phyloP scores from a whole-genome alignment of 306 rosid species.

The Fragaria vesca region DNA sequence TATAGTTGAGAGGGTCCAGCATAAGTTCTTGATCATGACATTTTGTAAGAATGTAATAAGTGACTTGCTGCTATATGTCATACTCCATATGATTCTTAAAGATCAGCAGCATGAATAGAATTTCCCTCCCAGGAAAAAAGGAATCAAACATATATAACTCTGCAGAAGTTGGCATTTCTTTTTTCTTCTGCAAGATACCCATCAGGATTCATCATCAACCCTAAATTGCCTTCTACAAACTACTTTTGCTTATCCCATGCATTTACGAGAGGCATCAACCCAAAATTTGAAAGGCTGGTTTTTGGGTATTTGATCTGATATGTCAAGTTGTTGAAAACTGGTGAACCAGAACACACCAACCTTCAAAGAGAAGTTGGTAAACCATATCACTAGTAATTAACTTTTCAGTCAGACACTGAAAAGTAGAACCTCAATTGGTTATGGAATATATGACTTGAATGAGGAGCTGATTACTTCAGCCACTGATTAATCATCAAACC shows the following conservation, averaged over 20 bases:
- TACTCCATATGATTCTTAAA: not conserved
- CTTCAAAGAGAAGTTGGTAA: not conserved
- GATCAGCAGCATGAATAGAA: not conserved
- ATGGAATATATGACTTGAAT: not conserved
- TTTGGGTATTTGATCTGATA: not conserved
- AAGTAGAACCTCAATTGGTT: not conserved
- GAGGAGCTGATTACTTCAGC: not conserved
- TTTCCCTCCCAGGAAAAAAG: not conserved
- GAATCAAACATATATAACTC: not conserved
- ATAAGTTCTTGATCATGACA: not conserved
- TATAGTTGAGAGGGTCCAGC: not conserved
- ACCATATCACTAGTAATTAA: not conserved
- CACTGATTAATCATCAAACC: not conserved
- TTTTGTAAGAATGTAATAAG: not conserved
- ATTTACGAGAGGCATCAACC: not conserved
- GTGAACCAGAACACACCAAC: not conserved
- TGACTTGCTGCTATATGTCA: slow-evolving; percentile 1
- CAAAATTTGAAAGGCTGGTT: not conserved
- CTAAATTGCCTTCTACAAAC: not conserved
- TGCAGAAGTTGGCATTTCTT: not conserved
- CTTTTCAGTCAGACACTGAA: not conserved
- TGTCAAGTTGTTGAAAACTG: slow-evolving; percentile 10
- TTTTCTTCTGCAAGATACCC: not conserved
- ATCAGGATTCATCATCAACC: not conserved
- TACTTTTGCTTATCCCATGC: not conserved